Evolutionary conservation across 305 asterid genomes (phyloP), one percentile per base, ranked within the genome.

Genomic region (Coffea humblotiana): DNA sequence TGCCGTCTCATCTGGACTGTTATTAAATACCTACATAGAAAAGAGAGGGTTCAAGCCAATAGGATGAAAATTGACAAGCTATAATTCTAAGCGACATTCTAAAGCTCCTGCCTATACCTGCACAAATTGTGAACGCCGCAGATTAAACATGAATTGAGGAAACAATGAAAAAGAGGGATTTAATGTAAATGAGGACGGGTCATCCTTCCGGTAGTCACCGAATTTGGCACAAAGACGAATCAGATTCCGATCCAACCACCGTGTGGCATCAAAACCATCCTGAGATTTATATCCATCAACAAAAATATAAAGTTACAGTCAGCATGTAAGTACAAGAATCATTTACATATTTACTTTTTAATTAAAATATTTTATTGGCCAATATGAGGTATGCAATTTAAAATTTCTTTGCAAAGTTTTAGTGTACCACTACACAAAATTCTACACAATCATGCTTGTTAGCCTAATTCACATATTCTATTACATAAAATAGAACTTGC

Each of bases 1-100:
- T 85, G 99, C 98, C 0, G 99, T 94, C 90, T 96, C 99, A 71
- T 96, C 99, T 23, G 99, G 99, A 85, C 99, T 96, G 81, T 94
- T 96, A 83, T 96, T 96, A 80, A 96, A 96, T 77, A 93, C 99
- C 99, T 96, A 84, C 15, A 18, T 45, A 60, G 35, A 14, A 67
- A 2, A 37, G 43, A 37, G 43, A 37, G 43, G 43, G 3, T 37
- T 5, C 43, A 37, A 37, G 43, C 6, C 6, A 3, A 37, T 5
- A 37, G 43, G 43, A 37, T 37, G 43, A 54, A 61, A 61, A 77
- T 47, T 52, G 45, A 52, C 49, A 79, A 65, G 56, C 56, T 37
- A 69, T 32, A 63, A 52, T 75, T 48, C 78, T 48, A 21, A 80
- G 79, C 67, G 61, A 73, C 64, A 64, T 77, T 63, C 71, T 4